Conservation (phyloP, 2,329 filamentous ascomycete genomes). For the Colletotrichum higginsianum region DNA sequence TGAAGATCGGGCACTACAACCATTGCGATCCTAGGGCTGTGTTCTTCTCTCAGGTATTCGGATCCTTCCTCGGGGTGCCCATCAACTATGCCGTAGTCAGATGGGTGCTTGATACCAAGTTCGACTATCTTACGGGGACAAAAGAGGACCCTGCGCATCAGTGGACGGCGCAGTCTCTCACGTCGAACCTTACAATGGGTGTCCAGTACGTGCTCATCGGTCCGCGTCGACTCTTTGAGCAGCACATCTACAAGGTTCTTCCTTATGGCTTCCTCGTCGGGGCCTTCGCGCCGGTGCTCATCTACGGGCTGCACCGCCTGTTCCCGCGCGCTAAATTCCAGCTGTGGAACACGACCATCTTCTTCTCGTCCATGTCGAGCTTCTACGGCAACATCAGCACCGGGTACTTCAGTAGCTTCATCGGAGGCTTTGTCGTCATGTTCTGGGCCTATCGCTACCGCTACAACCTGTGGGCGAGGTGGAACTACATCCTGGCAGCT, state of each 20-base stretch:
- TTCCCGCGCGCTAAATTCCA: slow-evolving; percentile 69
- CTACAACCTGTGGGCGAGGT: slow-evolving; percentile 70
- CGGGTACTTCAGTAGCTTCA: slow-evolving; percentile 69
- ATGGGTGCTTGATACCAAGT: slow-evolving; percentile 72
- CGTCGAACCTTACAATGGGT: slow-evolving; percentile 66
- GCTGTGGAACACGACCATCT: slow-evolving; percentile 74
- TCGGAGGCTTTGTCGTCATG: slow-evolving; percentile 74
- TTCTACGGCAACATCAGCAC: slow-evolving; percentile 76
- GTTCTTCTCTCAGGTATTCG: slow-evolving; percentile 74
- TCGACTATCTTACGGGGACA: slow-evolving; percentile 66
- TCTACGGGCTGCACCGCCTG: slow-evolving; percentile 66
- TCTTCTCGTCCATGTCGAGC: slow-evolving; percentile 67
- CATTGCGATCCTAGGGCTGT: slow-evolving; percentile 70
- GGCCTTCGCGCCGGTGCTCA: slow-evolving; percentile 58
- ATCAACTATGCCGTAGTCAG: slow-evolving; percentile 74
- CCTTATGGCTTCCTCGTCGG: slow-evolving; percentile 70
- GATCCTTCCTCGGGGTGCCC: slow-evolving; percentile 70
- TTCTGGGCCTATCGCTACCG: slow-evolving; percentile 69
- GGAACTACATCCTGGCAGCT: slow-evolving; percentile 73
- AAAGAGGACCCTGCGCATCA: slow-evolving; percentile 70
- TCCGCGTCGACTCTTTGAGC: slow-evolving; percentile 58
- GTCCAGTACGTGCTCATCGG: slow-evolving; percentile 73
- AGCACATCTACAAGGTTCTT: slow-evolving; percentile 62
- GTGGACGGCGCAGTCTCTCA: slow-evolving; percentile 72
- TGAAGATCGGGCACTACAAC: no score